phyloP scores from a whole-genome alignment of 495 filamentous ascomycete species.

The Hypoxylon fragiforme region DNA sequence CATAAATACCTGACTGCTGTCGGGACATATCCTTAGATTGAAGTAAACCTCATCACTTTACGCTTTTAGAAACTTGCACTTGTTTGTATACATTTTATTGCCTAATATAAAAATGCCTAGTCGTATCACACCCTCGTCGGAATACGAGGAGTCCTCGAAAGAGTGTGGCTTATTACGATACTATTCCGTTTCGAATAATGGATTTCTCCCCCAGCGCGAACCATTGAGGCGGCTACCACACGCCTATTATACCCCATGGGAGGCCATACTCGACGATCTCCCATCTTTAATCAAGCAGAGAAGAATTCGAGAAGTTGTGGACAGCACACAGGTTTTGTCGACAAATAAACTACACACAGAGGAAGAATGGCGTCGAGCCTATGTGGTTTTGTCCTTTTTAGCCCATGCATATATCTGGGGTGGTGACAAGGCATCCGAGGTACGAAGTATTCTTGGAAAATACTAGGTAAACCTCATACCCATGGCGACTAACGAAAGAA shows the following conservation, averaged over 20 bases:
- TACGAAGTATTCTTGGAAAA: conserved; percentile 4
- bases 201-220: conserved; percentile 78
- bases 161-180: conserved; percentile 1
- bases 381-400: conserved; percentile 81
- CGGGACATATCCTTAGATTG: no score
- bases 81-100: neutral
- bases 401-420: conserved; percentile 87
- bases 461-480: neutral
- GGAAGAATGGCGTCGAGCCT: conserved; percentile 87
- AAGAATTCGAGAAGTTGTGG: conserved; percentile 70
- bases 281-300: conserved; percentile 78
- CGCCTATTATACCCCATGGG: conserved; percentile 88
- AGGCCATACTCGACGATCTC: conserved; percentile 74
- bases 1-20: conserved; percentile 10
- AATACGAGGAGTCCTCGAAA: neutral
- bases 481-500: conserved; percentile 1
- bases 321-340: conserved; percentile 74
- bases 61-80: neutral
- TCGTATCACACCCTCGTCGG: conserved; percentile 5
- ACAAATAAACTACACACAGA: conserved; percentile 73
- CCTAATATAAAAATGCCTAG: conserved; percentile 9
- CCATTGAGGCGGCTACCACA: conserved; percentile 78
- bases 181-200: conserved; percentile 51
- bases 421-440: conserved; percentile 39
- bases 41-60: no score